These are phyloP conservation scores for Myxozyma lipomycoides DNA, from an alignment of 805 yeast genomes.

Conservation along the genomic window DNA sequence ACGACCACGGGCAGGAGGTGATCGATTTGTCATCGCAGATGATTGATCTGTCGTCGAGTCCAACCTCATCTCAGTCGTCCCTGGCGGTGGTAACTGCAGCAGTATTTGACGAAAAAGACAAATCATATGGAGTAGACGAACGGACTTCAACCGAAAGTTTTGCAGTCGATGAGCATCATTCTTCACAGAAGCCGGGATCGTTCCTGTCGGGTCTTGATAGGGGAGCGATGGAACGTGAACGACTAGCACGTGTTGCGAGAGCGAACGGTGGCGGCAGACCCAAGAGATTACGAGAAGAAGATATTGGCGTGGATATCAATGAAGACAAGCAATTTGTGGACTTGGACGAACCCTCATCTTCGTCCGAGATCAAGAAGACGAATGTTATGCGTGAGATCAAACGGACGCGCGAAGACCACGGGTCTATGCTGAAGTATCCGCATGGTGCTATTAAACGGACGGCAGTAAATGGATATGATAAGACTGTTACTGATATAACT, in stretches of 20 bases:
- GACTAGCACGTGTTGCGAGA: constrained; percentile 15
- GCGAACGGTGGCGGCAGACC: constrained; percentile 22
- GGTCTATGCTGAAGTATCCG: constrained; percentile 12
- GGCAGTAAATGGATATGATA: constrained; percentile 17
- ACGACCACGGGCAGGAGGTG: no score
- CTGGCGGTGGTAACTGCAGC: no score
- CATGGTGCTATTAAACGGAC: constrained; percentile 24
- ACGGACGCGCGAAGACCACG: constrained; percentile 7
- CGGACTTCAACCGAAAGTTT: no score
- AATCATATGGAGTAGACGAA: no score
- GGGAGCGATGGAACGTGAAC: constrained; percentile 25
- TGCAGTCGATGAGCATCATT: no score
- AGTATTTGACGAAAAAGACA: no score
- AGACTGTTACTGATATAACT: constrained; percentile 14
- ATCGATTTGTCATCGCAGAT: no score
- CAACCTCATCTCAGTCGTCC: no score
- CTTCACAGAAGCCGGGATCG: not conserved
- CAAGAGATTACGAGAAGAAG: constrained; percentile 14
- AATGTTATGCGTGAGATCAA: constrained; percentile 7
- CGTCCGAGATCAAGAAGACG: not conserved
- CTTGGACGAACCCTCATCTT: no score
- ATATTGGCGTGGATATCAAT: not conserved
- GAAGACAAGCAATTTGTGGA: no score
- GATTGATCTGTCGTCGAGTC: no score
- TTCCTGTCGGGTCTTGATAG: constrained; percentile 16